A percentile compares a stretch with the other conserved stretches of the same genome.
Evolutionary conservation across 1,139 yeast genomes (phyloP).

Genomic region (Petasospora rhodanensis): DNA sequence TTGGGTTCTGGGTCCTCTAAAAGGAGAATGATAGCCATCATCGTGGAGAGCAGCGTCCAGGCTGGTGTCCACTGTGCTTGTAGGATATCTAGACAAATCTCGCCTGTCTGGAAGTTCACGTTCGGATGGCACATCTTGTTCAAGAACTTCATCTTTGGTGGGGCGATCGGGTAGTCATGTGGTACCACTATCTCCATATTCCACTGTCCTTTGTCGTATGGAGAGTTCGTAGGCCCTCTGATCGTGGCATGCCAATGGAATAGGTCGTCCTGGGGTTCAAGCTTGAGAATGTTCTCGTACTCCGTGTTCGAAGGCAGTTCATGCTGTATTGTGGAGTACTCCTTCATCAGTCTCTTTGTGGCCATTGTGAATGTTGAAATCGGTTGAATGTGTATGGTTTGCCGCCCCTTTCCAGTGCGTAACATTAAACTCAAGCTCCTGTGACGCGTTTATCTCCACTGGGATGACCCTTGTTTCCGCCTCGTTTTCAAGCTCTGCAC

Average conservation of each 20-base stretch:
- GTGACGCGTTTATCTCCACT: not conserved
- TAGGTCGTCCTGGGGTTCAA: constrained; percentile 46
- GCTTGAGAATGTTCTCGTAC: constrained; percentile 34
- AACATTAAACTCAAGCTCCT: too few relatives aligned
- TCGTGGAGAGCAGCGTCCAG: constrained; percentile 70
- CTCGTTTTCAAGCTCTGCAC: too few relatives aligned
- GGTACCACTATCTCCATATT: constrained; percentile 48
- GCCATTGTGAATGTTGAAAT: constrained; percentile 25
- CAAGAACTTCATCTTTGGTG: constrained; percentile 58
- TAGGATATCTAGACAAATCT: constrained; percentile 78
- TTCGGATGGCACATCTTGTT: constrained; percentile 71
- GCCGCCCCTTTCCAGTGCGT: too few relatives aligned
- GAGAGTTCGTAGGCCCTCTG: constrained; percentile 51
- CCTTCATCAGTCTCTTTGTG: constrained; percentile 41
- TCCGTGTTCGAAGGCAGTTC: constrained; percentile 32
- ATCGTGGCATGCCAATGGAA: constrained; percentile 58
- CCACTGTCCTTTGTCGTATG: constrained; percentile 59
- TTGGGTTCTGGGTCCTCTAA: constrained; percentile 79
- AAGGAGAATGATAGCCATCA: constrained; percentile 66
- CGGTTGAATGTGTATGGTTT: too few relatives aligned
- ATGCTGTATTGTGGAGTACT: constrained; percentile 35
- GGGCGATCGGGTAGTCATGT: constrained; percentile 57
- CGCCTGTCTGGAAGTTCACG: constrained; percentile 65
- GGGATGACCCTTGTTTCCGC: too few relatives aligned
- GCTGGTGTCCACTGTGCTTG: constrained; percentile 82